Evolutionary conservation across 352 stramenopile species (phyloP).

Genomic region (Globisporangium lucens): DNA sequence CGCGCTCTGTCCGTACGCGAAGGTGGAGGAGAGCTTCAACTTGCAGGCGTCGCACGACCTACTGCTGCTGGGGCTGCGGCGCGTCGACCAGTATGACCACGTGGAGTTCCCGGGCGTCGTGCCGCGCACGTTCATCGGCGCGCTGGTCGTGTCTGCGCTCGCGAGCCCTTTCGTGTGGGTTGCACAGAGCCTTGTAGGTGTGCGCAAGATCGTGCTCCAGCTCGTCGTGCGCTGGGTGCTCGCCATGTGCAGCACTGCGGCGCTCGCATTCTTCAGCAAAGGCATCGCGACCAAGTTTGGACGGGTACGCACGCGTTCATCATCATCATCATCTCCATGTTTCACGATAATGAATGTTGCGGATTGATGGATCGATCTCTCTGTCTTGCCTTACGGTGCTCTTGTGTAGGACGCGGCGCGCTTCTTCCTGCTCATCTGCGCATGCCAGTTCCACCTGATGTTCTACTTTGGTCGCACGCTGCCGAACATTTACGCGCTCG

Average conservation of each 20-base stretch:
- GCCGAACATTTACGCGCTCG: slow-evolving; percentile 97
- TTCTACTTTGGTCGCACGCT: slow-evolving; percentile 97
- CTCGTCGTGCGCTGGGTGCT: slow-evolving; percentile 57
- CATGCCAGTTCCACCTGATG: slow-evolving; percentile 96
- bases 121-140: slow-evolving; percentile 95
- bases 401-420: slow-evolving; percentile 34
- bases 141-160: slow-evolving; percentile 57
- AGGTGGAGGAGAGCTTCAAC: slow-evolving; percentile 99
- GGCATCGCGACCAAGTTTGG: slow-evolving; percentile 56
- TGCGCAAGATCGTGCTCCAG: slow-evolving; percentile 60
- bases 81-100: slow-evolving; percentile 92
- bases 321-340: too few relatives aligned
- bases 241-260: slow-evolving; percentile 49
- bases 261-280: slow-evolving; percentile 61
- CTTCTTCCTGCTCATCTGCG: slow-evolving; percentile 88
- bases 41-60: slow-evolving; percentile 98
- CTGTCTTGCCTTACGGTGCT: background rate
- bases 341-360: background rate
- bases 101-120: slow-evolving; percentile 97
- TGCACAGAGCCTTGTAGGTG: slow-evolving; percentile 17
- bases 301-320: slow-evolving; percentile 20
- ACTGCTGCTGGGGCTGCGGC: slow-evolving; percentile 60
- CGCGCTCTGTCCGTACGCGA: slow-evolving; percentile 65
- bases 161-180: slow-evolving; percentile 42
- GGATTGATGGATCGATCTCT: background rate